Percentiles rank a stretch among this genome's conserved stretches.
phyloP scores from a whole-genome alignment of 106 monocot species.

The Dendrobium chrysotoxum region DNA sequence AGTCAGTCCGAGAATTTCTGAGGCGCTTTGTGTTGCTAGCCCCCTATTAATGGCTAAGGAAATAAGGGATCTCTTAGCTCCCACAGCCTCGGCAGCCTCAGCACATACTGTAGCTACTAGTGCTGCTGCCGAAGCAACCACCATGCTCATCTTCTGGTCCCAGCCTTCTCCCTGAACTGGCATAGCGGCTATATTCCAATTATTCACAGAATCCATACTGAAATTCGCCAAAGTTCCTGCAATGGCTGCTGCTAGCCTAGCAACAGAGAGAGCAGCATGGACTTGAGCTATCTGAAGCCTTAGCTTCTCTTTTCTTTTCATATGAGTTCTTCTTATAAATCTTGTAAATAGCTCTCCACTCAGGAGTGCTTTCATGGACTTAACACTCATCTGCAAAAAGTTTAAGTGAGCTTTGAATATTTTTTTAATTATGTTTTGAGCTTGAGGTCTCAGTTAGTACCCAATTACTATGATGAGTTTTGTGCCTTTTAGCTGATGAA shows the following conservation, averaged over 20 bases:
- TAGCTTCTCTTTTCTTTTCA: conserved; percentile 37
- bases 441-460: not conserved
- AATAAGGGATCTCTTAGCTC: conserved; percentile 38
- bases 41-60: conserved; percentile 44
- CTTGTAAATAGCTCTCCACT: conserved; percentile 20
- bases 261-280: conserved; percentile 57
- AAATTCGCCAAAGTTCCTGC: conserved; percentile 34
- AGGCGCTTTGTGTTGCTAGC: conserved; percentile 21
- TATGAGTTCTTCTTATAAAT: conserved; percentile 22
- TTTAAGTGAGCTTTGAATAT: not conserved
- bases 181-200: conserved; percentile 11
- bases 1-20: conserved; percentile 42
- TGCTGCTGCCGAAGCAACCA: conserved; percentile 43
- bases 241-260: conserved; percentile 53
- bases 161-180: conserved; percentile 3
- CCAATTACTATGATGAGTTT: not conserved
- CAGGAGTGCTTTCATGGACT: conserved; percentile 32
- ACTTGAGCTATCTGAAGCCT: conserved; percentile 41
- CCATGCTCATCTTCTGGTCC: conserved; percentile 32
- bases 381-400: conserved; percentile 17
- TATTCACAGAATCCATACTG: conserved; percentile 13
- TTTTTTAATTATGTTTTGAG: not conserved
- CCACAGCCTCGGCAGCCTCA: conserved; percentile 55
- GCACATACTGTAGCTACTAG: conserved; percentile 70
- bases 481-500: not conserved